phyloP scores from a whole-genome alignment of 2,329 filamentous ascomycete species.

The Tympanopsis confertula region DNA sequence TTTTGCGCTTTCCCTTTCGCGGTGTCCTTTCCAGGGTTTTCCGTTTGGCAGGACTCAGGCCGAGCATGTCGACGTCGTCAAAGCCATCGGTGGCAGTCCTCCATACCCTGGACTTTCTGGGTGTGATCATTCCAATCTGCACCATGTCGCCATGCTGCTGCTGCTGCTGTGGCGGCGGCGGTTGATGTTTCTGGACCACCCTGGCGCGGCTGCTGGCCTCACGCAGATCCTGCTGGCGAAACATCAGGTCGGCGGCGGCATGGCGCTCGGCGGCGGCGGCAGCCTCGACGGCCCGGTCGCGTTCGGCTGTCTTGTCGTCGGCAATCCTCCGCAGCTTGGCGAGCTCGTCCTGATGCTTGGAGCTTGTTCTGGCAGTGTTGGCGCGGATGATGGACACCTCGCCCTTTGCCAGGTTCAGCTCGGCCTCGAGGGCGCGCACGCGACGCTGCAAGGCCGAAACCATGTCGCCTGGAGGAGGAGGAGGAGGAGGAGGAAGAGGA shows the following conservation, averaged over 20 bases:
- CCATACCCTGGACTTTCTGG: constrained; percentile 42
- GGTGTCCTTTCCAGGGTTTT: constrained; percentile 43
- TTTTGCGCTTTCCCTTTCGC: constrained; percentile 60
- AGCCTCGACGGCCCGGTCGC: constrained; percentile 52
- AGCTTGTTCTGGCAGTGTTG: constrained; percentile 50
- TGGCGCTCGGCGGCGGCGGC: constrained; percentile 54
- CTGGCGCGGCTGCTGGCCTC: constrained; percentile 40
- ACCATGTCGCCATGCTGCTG: not conserved
- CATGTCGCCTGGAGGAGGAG: constrained; percentile 16
- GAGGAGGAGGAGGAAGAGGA: constrained; percentile 13
- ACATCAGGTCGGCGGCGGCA: constrained; percentile 58
- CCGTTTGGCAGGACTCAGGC: constrained; percentile 38
- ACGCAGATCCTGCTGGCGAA: constrained; percentile 59
- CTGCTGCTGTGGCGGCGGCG: constrained; percentile 10
- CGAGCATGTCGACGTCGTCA: constrained; percentile 56
- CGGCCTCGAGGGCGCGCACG: constrained; percentile 37
- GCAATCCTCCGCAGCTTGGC: constrained; percentile 49
- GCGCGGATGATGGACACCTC: constrained; percentile 66
- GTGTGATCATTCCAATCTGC: constrained; percentile 39
- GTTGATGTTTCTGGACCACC: constrained; percentile 28
- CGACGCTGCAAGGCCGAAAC: constrained; percentile 37
- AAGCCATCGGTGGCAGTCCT: constrained; percentile 53
- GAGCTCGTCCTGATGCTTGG: constrained; percentile 52
- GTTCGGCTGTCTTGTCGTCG: constrained; percentile 50
- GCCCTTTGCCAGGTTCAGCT: constrained; percentile 52